A percentile compares a stretch with the other conserved stretches of the same genome.
phyloP scores from a whole-genome alignment of 352 stramenopile genomes.

The Phytophthora idaei region DNA sequence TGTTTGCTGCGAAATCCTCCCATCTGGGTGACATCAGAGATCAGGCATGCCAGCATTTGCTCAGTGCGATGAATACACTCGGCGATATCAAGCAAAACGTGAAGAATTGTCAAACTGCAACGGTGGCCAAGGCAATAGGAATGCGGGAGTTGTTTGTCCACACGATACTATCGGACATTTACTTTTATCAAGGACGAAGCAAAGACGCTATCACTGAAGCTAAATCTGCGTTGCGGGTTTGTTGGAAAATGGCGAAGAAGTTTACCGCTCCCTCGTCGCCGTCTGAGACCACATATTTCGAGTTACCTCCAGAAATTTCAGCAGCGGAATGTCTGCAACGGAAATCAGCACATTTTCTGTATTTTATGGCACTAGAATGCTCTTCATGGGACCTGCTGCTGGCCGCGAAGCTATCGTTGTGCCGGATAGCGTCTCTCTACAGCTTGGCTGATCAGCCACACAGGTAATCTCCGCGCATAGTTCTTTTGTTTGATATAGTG shows the following conservation, averaged over 20 bases:
- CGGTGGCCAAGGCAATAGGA: constrained; percentile 39
- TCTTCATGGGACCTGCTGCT: constrained; percentile 77
- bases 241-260: constrained; percentile 66
- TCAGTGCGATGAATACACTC: constrained; percentile 22
- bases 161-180: constrained; percentile 56
- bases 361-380: constrained; percentile 72
- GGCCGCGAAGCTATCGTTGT: constrained; percentile 59
- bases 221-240: constrained; percentile 68
- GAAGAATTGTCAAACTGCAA: constrained; percentile 10
- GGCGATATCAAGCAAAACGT: constrained; percentile 16
- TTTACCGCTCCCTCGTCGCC: constrained; percentile 29
- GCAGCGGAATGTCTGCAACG: constrained; percentile 11
- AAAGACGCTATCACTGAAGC: constrained; percentile 54
- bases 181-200: constrained; percentile 53
- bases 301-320: constrained; percentile 50
- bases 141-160: constrained; percentile 65
- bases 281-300: constrained; percentile 32
- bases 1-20: constrained; percentile 29
- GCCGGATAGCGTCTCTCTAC: constrained; percentile 68
- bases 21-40: constrained; percentile 10
- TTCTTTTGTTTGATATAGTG: neutral
- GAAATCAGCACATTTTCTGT: constrained; percentile 37
- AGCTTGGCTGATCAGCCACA: constrained; percentile 51
- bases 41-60: constrained; percentile 38
- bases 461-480: constrained; percentile 36